phyloP scores from a whole-genome alignment of 768 basidiomycete species.

The Thelephora ganbajun region DNA sequence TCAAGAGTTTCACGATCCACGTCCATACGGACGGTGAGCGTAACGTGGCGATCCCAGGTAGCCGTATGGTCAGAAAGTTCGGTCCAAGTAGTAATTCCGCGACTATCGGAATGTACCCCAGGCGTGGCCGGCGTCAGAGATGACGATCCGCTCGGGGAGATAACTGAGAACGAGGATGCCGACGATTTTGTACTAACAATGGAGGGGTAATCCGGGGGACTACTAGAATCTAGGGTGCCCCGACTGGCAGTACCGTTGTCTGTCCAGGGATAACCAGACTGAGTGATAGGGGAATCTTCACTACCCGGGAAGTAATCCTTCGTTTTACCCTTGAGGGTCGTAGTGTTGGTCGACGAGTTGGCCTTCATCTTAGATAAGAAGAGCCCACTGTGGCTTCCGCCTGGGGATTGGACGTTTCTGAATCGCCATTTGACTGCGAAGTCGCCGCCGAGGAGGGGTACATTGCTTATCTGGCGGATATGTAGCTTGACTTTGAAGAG shows the following conservation, averaged over 20 bases:
- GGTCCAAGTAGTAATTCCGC: slow-evolving; percentile 47
- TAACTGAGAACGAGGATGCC: neutral
- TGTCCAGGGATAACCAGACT: neutral
- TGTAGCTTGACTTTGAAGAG: slow-evolving; percentile 46
- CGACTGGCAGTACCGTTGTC: neutral
- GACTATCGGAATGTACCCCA: slow-evolving; percentile 18
- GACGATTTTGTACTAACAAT: neutral
- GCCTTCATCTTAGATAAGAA: slow-evolving; percentile 27
- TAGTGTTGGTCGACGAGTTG: slow-evolving; percentile 8
- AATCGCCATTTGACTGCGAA: slow-evolving; percentile 64
- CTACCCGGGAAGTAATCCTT: neutral
- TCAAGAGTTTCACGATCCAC: slow-evolving; percentile 36
- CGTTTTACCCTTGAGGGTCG: slow-evolving; percentile 5
- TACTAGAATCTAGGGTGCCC: neutral
- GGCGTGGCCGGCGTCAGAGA: slow-evolving; percentile 14
- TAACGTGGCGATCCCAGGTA: slow-evolving; percentile 44
- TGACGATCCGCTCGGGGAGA: neutral
- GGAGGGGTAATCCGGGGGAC: neutral
- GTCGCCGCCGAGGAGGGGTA: slow-evolving; percentile 59
- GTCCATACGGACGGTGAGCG: slow-evolving; percentile 44
- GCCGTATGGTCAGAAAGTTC: slow-evolving; percentile 53
- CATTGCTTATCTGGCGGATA: slow-evolving; percentile 55
- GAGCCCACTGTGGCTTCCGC: slow-evolving; percentile 23
- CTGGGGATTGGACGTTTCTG: slow-evolving; percentile 33
- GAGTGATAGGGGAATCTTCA: neutral